phyloP scores from a whole-genome alignment of 306 rosid genomes.

The Ziziphus jujuba region DNA sequence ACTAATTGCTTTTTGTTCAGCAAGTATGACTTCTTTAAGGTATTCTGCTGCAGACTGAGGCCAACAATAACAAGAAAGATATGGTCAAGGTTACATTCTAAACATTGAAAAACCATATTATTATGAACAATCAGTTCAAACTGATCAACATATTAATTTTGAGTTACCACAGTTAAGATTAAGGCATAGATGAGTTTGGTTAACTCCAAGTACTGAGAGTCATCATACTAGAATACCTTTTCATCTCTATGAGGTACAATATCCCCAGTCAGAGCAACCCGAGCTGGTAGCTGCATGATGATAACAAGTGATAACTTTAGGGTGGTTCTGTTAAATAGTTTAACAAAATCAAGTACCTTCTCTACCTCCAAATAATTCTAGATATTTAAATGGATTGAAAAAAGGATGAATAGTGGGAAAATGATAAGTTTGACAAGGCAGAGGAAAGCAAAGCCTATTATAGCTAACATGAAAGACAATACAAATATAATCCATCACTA shows the following conservation, averaged over 20 bases:
- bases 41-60: slow-evolving; percentile 55
- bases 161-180: neutral
- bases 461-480: slow-evolving; percentile 19
- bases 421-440: neutral
- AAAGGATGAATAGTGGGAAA: neutral
- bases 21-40: slow-evolving; percentile 54
- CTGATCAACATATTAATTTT: neutral
- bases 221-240: slow-evolving; percentile 50
- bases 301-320: slow-evolving; percentile 18
- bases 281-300: slow-evolving; percentile 66
- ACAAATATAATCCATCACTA: slow-evolving; percentile 2
- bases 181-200: slow-evolving; percentile 10
- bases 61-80: slow-evolving; percentile 38
- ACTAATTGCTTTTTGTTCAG: slow-evolving; percentile 53
- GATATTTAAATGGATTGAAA: neutral
- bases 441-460: neutral
- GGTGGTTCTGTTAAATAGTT: slow-evolving; percentile 5
- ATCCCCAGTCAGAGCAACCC: slow-evolving; percentile 90
- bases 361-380: neutral
- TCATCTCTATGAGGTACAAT: slow-evolving; percentile 60
- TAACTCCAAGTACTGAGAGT: slow-evolving; percentile 5
- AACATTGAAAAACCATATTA: neutral
- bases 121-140: neutral
- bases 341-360: neutral
- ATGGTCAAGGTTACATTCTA: neutral